Evolutionary conservation across 805 yeast genomes (phyloP).

Genomic region (Metschnikowia similis): DNA sequence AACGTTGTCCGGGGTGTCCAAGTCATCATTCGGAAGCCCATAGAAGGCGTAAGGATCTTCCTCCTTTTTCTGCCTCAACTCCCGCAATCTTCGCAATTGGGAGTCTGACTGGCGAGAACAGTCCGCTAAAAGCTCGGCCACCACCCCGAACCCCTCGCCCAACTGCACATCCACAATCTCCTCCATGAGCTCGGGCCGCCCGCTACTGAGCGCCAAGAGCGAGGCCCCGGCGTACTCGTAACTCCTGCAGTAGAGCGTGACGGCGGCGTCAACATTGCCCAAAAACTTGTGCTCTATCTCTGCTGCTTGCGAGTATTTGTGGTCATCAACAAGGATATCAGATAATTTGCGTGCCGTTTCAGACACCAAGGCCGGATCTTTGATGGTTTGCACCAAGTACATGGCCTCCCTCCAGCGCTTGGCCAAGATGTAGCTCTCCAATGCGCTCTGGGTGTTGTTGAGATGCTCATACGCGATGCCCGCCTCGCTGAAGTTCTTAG

Average conservation of each 20-base stretch:
- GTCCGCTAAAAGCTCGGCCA: slow-evolving; percentile 91
- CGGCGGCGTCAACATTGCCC: slow-evolving; percentile 56
- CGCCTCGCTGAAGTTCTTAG: slow-evolving; percentile 65
- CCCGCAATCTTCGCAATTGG: slow-evolving; percentile 79
- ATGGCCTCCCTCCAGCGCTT: slow-evolving; percentile 86
- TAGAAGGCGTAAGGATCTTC: slow-evolving; percentile 85
- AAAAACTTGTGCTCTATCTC: slow-evolving; percentile 63
- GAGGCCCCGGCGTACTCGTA: slow-evolving; percentile 74
- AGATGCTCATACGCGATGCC: slow-evolving; percentile 75
- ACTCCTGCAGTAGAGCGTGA: slow-evolving; percentile 67
- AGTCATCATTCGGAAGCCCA: slow-evolving; percentile 52
- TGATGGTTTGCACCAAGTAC: slow-evolving; percentile 44
- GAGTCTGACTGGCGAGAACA: slow-evolving; percentile 81
- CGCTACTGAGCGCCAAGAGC: slow-evolving; percentile 50
- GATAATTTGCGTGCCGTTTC: slow-evolving; percentile 60
- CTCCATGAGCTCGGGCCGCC: slow-evolving; percentile 44
- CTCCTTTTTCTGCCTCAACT: slow-evolving; percentile 74
- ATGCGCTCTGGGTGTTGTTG: slow-evolving; percentile 51
- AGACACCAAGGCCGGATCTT: slow-evolving; percentile 25
- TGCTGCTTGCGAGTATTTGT: slow-evolving; percentile 77
- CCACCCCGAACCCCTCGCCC: slow-evolving; percentile 81
- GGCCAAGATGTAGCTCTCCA: slow-evolving; percentile 64
- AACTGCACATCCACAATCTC: slow-evolving; percentile 66
- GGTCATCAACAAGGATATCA: slow-evolving; percentile 57
- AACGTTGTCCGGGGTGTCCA: slow-evolving; percentile 85